phyloP scores from a whole-genome alignment of 768 basidiomycete species.

The Daedaleopsis sinensis region DNA sequence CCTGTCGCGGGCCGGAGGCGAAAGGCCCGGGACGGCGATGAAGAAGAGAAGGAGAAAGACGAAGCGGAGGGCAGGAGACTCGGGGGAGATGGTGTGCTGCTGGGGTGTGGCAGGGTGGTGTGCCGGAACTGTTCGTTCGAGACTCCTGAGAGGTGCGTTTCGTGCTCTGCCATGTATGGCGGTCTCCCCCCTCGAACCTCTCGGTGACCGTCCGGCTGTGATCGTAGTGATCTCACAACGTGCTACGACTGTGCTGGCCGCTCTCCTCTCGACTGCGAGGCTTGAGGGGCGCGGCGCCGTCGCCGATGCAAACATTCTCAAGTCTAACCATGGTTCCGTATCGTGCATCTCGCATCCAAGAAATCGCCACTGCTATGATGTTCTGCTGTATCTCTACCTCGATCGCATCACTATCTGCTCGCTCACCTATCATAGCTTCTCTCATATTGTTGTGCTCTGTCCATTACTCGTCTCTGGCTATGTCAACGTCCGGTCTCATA shows the following conservation, averaged over 20 bases:
- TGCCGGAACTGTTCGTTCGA: constrained; percentile 41
- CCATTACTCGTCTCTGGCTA: too few relatives aligned
- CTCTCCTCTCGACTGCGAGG: not conserved
- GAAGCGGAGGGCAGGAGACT: constrained; percentile 9
- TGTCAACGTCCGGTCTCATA: too few relatives aligned
- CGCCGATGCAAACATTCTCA: not conserved
- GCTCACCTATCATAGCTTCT: too few relatives aligned
- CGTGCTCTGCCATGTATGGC: not conserved
- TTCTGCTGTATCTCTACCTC: not conserved
- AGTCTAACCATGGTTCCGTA: not conserved
- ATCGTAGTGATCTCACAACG: constrained; percentile 19
- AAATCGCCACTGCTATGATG: not conserved
- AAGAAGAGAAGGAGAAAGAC: constrained; percentile 4
- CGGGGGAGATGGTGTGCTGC: constrained; percentile 21
- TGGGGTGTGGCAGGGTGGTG: constrained; percentile 39
- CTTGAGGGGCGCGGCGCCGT: not conserved
- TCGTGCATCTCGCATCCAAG: not conserved
- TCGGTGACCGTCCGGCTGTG: not conserved
- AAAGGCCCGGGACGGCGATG: constrained; percentile 29
- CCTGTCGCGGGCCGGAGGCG: constrained; percentile 32
- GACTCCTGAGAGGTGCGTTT: constrained; percentile 37
- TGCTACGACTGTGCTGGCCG: constrained; percentile 21
- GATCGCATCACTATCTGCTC: not conserved
- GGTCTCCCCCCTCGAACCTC: not conserved
- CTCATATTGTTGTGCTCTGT: too few relatives aligned